A percentile compares a stretch with the other conserved stretches of the same genome.
Conservation (phyloP, 192 early-diverging fungal genomes). For the Entrophospora sp. region DNA sequence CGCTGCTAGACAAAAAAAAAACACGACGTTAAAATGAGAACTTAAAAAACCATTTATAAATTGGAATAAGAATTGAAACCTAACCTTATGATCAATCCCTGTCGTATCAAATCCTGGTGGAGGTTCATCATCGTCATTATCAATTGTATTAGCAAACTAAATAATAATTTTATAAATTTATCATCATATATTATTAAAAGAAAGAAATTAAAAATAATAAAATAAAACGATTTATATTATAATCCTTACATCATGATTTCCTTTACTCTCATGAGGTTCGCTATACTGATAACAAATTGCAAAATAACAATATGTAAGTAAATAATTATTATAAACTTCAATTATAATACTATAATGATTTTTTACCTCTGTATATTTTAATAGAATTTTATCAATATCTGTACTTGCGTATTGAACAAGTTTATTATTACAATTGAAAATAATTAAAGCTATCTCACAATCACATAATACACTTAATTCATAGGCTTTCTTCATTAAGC, state of each 20-base stretch:
- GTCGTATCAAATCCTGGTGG: constrained; percentile 17
- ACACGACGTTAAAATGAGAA: too few species aligned
- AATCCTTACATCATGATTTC: constrained; percentile 29
- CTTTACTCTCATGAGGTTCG: constrained; percentile 28
- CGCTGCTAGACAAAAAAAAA: neutral
- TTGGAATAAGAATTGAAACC: neutral
- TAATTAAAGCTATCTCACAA: constrained; percentile 90
- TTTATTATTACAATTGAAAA: constrained; percentile 91
- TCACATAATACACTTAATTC: constrained; percentile 91
- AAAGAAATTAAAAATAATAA: neutral
- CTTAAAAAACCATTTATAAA: too few species aligned
- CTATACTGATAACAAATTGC: constrained; percentile 17
- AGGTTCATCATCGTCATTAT: constrained; percentile 14
- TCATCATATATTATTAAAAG: too few species aligned
- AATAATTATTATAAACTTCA: constrained; percentile 29
- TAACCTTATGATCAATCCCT: neutral
- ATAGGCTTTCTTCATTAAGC: constrained; percentile 95
- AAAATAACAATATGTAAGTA: constrained; percentile 22
- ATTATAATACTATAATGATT: constrained; percentile 13
- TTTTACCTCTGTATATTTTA: constrained; percentile 76
- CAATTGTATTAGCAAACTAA: constrained; percentile 17
- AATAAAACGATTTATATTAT: neutral
- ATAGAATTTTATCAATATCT: constrained; percentile 88
- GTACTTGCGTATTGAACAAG: constrained; percentile 87
- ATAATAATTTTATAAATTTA: too few species aligned